Evolutionary conservation across 345 rosid species (phyloP).

Genomic region (Gynandropsis gynandra): DNA sequence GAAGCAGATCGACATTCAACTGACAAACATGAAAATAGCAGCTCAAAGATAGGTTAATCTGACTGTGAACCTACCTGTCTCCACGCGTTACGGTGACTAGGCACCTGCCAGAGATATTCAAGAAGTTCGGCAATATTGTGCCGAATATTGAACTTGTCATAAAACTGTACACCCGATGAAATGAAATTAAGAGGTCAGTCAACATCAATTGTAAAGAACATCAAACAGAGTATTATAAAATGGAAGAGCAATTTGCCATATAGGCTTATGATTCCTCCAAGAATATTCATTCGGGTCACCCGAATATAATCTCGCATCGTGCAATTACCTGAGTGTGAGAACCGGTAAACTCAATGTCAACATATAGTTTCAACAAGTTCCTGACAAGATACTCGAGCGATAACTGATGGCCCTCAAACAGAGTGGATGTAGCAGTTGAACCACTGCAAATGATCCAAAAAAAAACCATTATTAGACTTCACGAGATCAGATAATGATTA

Average conservation of each 20-base stretch:
- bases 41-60: slow-evolving; percentile 9
- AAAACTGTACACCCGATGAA: slow-evolving; percentile 61
- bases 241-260: not conserved
- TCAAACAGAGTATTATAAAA: not conserved
- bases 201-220: not conserved
- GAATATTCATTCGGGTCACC: slow-evolving; percentile 13
- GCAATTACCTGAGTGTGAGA: slow-evolving; percentile 91
- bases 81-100: slow-evolving; percentile 97
- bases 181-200: slow-evolving; percentile 14
- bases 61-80: slow-evolving; percentile 54
- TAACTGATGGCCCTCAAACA: slow-evolving; percentile 92
- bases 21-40: slow-evolving; percentile 3
- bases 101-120: slow-evolving; percentile 98
- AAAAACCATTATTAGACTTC: slow-evolving; percentile 1
- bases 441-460: slow-evolving; percentile 45
- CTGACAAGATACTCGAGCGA: slow-evolving; percentile 92
- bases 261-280: slow-evolving; percentile 9
- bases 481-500: slow-evolving; percentile 1
- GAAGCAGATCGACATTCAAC: no score
- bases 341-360: slow-evolving; percentile 98
- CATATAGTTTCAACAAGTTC: slow-evolving; percentile 95
- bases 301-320: slow-evolving; percentile 8
- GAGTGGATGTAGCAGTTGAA: slow-evolving; percentile 67
- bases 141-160: slow-evolving; percentile 95
- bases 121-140: slow-evolving; percentile 98